Evolutionary conservation across 371 early-diverging fungal genomes (phyloP).

Genomic region (Zychaea mexicana): DNA sequence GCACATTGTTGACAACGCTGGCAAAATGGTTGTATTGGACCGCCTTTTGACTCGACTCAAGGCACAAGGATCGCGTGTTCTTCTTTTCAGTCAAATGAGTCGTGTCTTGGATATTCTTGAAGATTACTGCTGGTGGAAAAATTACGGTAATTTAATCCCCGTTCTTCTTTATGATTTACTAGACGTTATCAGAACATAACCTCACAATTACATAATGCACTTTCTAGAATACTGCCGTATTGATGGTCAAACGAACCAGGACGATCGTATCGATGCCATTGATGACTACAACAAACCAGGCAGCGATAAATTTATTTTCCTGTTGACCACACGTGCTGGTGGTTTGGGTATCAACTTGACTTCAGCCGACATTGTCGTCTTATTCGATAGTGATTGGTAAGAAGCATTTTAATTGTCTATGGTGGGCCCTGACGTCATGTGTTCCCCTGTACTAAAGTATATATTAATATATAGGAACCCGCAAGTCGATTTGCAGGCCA

Average conservation of each 20-base stretch:
- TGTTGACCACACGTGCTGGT: conserved; percentile 98
- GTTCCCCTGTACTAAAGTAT: no score
- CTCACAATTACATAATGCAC: no score
- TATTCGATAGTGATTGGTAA: conserved; percentile 98
- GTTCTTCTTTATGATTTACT: not conserved
- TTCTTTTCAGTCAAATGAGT: conserved; percentile 99
- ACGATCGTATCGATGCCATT: conserved; percentile 91
- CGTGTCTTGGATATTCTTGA: conserved; percentile 98
- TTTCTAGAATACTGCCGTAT: conserved; percentile 93
- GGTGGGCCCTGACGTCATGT: no score
- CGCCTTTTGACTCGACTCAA: conserved; percentile 84
- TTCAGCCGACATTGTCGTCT: conserved; percentile 96
- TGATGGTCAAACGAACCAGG: conserved; percentile 96
- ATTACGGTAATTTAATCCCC: conserved; percentile 62
- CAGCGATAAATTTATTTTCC: conserved; percentile 94
- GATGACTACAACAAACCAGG: conserved; percentile 95
- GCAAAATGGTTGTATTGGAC: conserved; percentile 95
- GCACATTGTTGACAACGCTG: conserved; percentile 93
- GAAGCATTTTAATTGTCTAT: no score
- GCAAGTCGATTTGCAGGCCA: conserved; percentile 95
- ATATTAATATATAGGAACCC: conserved; percentile 87
- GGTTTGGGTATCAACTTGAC: conserved; percentile 99
- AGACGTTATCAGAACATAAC: not conserved
- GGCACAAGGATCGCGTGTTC: conserved; percentile 93
- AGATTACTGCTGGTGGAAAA: conserved; percentile 95